Conservation (phyloP, 495 filamentous ascomycete genomes). For the Hypoxylon lenormandii region DNA sequence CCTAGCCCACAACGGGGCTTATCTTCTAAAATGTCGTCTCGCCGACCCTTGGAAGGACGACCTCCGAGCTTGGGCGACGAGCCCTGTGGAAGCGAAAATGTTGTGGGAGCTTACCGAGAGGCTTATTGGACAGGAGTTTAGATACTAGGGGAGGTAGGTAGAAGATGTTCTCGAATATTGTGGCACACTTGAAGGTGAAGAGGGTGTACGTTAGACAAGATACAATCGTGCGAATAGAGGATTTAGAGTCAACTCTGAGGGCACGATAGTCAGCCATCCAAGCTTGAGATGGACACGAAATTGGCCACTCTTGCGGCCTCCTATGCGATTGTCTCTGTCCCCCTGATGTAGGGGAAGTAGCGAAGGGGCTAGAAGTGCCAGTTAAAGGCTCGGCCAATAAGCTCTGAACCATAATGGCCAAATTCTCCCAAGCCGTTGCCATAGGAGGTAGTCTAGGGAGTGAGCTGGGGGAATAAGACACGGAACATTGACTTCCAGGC, state of each 20-base stretch:
- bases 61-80: slow-evolving; percentile 34
- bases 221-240: too few species aligned
- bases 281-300: too few species aligned
- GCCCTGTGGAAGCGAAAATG: slow-evolving; percentile 28
- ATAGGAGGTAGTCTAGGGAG: not conserved
- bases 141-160: slow-evolving; percentile 21
- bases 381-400: not conserved
- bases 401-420: not conserved
- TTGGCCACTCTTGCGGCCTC: not conserved
- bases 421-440: not conserved
- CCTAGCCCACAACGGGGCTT: slow-evolving; percentile 27
- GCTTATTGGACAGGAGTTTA: slow-evolving; percentile 25
- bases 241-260: too few species aligned
- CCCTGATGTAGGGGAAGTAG: not conserved
- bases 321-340: not conserved
- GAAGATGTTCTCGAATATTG: not conserved
- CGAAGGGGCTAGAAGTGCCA: not conserved
- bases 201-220: too few species aligned
- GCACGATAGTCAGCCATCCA: too few species aligned
- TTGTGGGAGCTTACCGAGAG: slow-evolving; percentile 25
- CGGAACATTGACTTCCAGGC: slow-evolving; percentile 6
- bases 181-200: too few species aligned
- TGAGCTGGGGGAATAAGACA: slow-evolving; percentile 20
- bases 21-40: slow-evolving; percentile 25
- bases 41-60: slow-evolving; percentile 26